Base-by-base conservation (phyloP, 2,329 filamentous ascomycete genomes). In the Dothideomycetes sp. region DNA sequence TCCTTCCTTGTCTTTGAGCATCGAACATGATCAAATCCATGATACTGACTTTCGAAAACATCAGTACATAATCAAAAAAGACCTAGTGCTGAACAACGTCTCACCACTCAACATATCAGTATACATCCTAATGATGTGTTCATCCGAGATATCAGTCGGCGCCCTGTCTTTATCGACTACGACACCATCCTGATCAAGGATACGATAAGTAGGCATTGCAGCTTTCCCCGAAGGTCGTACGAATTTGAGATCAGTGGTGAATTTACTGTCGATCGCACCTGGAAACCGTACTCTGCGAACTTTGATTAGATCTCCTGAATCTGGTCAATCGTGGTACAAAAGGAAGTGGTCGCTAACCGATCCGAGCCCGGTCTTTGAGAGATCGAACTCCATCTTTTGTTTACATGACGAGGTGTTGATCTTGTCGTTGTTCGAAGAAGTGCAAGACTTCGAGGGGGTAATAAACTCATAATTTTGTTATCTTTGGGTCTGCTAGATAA, bases 1-100 rank as follows among this genome's bases (percentile, higher is more conserved):
- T 65, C 15, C 86, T 78, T n/a, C 88, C 88, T 63, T 98, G 91
- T 32, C 91, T 74, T 64, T 98, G 91, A 1, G 91, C 88, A 56
- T 98, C 91, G 56, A 94, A 95, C 88, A 96, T 96, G 59, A 96
- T 84, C 41, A 94, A 63, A 58, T 98, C 91, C 86, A 98, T 91
- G 51, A 96, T 83, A 42, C 82, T 78, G 42, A 81, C 75, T 71
- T 47, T 15, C 10, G 23, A 6, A 0, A 10, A n/a, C 5, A 13
- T 41, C 7, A 33, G 27, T 12, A 10, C 1, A 12, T 10, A 24
- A 8, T 5, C 1, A 30, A 17, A 10, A 10, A 5, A 9, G 12
- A 16, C 29, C 24, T 32, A 38, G 33, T 12, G 33, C 24, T 30
- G 25, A 42, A 40, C 53, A 62, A 30, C 7, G 23, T 25, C 23